Percentiles rank a stretch among this genome's conserved stretches.
phyloP scores from a whole-genome alignment of 2,329 filamentous ascomycete genomes.

The Neofusicoccum kwambonambiense region DNA sequence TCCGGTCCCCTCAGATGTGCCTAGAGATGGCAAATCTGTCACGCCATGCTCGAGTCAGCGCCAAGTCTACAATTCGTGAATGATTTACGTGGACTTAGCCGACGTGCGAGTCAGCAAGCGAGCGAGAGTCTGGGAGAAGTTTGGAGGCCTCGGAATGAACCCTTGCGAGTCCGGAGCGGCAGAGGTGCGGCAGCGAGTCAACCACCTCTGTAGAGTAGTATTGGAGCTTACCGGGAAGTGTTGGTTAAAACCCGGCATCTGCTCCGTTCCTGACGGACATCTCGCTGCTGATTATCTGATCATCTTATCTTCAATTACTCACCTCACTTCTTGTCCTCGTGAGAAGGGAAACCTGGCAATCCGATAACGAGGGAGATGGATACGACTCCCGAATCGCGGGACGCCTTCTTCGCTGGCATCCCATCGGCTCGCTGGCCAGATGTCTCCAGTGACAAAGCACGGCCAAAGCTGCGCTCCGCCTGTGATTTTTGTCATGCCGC shows the following conservation, averaged over 20 bases:
- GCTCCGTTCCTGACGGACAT: not conserved
- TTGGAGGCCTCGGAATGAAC: not conserved
- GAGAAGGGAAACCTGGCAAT: not conserved
- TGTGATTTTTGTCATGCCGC: constrained; percentile 12
- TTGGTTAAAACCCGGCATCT: not conserved
- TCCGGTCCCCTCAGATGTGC: not conserved
- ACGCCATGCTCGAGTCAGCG: constrained; percentile 11
- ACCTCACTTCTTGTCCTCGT: not conserved
- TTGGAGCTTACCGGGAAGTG: not conserved
- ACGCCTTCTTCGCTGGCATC: not conserved
- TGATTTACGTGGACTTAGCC: not conserved
- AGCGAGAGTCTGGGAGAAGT: not conserved
- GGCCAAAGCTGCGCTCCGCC: constrained; percentile 10
- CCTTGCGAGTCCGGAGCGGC: constrained; percentile 4
- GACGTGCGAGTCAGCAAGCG: not conserved
- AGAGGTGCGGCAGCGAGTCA: not conserved
- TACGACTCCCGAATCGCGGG: not conserved
- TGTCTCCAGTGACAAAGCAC: not conserved
- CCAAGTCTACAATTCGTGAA: not conserved
- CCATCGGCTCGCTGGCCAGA: not conserved
- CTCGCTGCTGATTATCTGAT: not conserved
- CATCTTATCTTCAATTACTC: constrained; percentile 4
- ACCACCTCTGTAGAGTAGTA: not conserved
- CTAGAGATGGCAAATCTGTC: not conserved
- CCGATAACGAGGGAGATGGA: not conserved